phyloP scores from a whole-genome alignment of 1,284 basidiomycete species.

The Irpex sp. region DNA sequence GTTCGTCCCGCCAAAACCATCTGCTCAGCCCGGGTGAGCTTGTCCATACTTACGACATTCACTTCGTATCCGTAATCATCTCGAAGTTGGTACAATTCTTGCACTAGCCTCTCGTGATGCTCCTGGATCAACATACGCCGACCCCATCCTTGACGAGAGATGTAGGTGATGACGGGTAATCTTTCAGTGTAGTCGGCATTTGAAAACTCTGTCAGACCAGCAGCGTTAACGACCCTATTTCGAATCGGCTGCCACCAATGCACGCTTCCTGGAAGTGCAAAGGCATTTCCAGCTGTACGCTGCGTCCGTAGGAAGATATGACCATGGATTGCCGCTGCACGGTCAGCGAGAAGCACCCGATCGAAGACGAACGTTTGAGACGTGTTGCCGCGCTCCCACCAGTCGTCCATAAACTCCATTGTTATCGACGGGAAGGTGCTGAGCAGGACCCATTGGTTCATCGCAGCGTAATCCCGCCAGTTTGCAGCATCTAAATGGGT shows the following conservation, averaged over 20 bases:
- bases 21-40: conserved; percentile 75
- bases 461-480: conserved; percentile 84
- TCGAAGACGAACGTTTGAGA: conserved; percentile 75
- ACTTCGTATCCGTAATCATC: conserved; percentile 80
- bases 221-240: conserved; percentile 68
- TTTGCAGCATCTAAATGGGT: conserved; percentile 66
- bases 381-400: conserved; percentile 72
- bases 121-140: conserved; percentile 64
- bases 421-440: conserved; percentile 74
- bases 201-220: conserved; percentile 47
- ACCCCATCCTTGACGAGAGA: conserved; percentile 86
- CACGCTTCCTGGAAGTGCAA: conserved; percentile 66
- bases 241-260: conserved; percentile 83
- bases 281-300: conserved; percentile 72
- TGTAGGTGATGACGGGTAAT: conserved; percentile 77
- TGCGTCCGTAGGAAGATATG: conserved; percentile 66
- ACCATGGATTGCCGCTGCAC: conserved; percentile 76
- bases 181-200: conserved; percentile 19
- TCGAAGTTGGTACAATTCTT: conserved; percentile 59
- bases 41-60: conserved; percentile 81
- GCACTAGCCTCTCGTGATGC: conserved; percentile 64
- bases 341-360: conserved; percentile 79
- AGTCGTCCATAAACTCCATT: conserved; percentile 77
- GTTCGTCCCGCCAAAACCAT: conserved; percentile 74
- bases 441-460: conserved; percentile 79